Percentiles rank a stretch among this genome's conserved stretches.
Conservation (phyloP, 805 yeast species). For the Yarrowia yakushimensis region DNA sequence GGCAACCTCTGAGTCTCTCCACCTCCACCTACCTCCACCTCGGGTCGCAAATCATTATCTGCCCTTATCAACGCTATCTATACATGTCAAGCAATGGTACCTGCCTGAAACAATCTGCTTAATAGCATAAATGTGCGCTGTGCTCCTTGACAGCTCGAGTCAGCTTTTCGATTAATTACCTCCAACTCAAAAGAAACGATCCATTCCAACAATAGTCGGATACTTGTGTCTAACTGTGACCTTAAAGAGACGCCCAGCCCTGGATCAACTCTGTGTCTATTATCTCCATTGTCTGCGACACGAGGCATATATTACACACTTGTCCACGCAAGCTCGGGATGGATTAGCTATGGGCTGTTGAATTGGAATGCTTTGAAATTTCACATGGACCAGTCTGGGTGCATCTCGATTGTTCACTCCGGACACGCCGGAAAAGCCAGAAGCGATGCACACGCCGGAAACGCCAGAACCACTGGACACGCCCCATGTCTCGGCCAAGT, state of each 20-base stretch:
- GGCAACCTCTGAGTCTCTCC: too few species aligned
- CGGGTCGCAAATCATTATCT: too few species aligned
- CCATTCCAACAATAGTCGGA: slow-evolving; percentile 2
- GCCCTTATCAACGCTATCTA: neutral
- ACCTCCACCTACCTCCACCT: too few species aligned
- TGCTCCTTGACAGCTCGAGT: neutral
- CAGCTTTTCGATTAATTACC: neutral
- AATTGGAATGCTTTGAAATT: too few species aligned
- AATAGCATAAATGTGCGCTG: neutral
- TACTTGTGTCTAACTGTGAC: neutral
- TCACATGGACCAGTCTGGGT: too few species aligned
- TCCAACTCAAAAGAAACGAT: neutral
- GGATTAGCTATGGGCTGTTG: too few species aligned
- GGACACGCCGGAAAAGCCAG: too few species aligned
- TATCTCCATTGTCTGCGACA: neutral
- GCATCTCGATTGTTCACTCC: too few species aligned
- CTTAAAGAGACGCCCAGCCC: neutral
- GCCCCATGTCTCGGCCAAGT: neutral
- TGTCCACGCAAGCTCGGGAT: too few species aligned
- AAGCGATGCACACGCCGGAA: too few species aligned
- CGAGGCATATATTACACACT: neutral
- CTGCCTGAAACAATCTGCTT: neutral
- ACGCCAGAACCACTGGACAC: too few species aligned
- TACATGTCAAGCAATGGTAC: neutral
- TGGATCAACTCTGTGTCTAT: neutral